These are phyloP conservation scores for Cynanchum wilfordii DNA, from an alignment of 257 asterid species.

Conservation along the genomic window DNA sequence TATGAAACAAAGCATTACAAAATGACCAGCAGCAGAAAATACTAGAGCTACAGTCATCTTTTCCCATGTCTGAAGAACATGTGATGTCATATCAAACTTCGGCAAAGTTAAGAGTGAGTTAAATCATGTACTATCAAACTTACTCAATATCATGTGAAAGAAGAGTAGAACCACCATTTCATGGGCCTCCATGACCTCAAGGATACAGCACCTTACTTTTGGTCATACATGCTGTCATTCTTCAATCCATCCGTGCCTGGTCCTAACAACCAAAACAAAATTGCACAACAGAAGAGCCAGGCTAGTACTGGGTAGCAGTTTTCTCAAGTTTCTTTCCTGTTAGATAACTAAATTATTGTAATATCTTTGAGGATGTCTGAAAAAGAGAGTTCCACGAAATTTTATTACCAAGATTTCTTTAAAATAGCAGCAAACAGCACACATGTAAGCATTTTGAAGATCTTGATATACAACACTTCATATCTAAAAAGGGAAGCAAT, in stretches of 20 bases:
- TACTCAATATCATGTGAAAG: neutral
- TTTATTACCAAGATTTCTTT: neutral
- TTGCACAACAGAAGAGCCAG: neutral
- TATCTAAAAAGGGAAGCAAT: neutral
- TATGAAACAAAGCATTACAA: neutral
- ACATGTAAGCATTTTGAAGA: neutral
- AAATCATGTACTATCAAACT: neutral
- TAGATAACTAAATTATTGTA: neutral
- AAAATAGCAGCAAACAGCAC: neutral
- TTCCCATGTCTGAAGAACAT: conserved; percentile 20
- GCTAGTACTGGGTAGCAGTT: neutral
- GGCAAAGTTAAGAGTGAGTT: neutral
- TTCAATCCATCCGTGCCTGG: neutral
- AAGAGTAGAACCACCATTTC: neutral
- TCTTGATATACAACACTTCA: neutral
- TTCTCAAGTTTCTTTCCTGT: neutral
- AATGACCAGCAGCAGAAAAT: neutral
- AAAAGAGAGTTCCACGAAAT: neutral
- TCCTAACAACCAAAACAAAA: neutral
- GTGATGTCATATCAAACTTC: conserved; percentile 18
- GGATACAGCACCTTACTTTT: neutral
- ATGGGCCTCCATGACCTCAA: neutral
- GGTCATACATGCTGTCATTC: neutral
- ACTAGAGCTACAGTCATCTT: conserved; percentile 6
- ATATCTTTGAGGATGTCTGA: neutral